Evolutionary conservation across 2,329 filamentous ascomycete species (phyloP).

Genomic region (Fusarium burgessii): DNA sequence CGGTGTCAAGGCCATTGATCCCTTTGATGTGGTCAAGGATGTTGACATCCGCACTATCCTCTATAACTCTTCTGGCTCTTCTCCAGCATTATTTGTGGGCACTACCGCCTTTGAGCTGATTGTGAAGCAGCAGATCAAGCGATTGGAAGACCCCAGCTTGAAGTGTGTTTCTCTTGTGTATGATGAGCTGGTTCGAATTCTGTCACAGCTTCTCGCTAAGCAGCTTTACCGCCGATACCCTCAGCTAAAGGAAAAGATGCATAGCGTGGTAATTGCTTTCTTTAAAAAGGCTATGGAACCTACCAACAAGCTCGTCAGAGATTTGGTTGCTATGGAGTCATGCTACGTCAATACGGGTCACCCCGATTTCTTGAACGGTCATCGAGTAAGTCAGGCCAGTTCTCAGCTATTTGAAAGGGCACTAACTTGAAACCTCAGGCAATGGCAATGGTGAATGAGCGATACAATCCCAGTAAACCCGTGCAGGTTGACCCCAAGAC

Average conservation of each 20-base stretch:
- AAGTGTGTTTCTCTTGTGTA: slow-evolving; percentile 98
- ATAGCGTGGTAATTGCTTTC: slow-evolving; percentile 89
- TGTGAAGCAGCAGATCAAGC: slow-evolving; percentile 98
- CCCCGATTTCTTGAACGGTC: slow-evolving; percentile 96
- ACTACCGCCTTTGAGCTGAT: slow-evolving; percentile 99
- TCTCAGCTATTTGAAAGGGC: not conserved
- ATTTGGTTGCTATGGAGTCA: slow-evolving; percentile 94
- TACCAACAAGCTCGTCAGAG: slow-evolving; percentile 94
- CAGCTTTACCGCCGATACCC: slow-evolving; percentile 93
- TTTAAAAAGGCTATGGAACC: slow-evolving; percentile 99
- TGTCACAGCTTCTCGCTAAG: slow-evolving; percentile 90
- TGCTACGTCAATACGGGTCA: slow-evolving; percentile 99
- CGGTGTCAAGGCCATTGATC: slow-evolving; percentile 96
- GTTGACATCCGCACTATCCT: slow-evolving; percentile 96
- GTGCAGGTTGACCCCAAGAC: slow-evolving; percentile 98
- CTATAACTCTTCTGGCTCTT: slow-evolving; percentile 99
- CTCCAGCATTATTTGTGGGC: slow-evolving; percentile 94
- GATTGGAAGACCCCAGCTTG: slow-evolving; percentile 93
- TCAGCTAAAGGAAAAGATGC: slow-evolving; percentile 95
- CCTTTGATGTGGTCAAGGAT: slow-evolving; percentile 97
- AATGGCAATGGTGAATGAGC: slow-evolving; percentile 98
- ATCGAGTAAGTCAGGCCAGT: slow-evolving; percentile 70
- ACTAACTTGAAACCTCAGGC: slow-evolving; percentile 64
- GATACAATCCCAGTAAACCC: slow-evolving; percentile 83
- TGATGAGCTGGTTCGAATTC: slow-evolving; percentile 95